phyloP scores from a whole-genome alignment of 768 basidiomycete genomes.

The Podaxis sp. region DNA sequence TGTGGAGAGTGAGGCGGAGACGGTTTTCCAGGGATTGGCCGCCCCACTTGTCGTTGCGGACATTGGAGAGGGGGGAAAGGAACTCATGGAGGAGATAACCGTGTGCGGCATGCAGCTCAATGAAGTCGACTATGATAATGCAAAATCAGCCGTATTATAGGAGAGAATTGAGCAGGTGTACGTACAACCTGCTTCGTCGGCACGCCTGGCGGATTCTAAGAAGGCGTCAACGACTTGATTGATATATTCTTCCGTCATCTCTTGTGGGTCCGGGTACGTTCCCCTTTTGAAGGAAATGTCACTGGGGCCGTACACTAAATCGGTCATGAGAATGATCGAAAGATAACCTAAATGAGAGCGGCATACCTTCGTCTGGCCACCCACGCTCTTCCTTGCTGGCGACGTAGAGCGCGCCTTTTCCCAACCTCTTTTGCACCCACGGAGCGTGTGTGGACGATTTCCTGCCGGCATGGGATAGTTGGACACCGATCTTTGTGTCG shows the following conservation, averaged over 20 bases:
- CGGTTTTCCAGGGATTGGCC: conserved; percentile 7
- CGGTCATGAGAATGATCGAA: neutral
- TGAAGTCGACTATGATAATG: conserved; percentile 53
- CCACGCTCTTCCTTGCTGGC: conserved; percentile 54
- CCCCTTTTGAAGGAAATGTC: conserved; percentile 49
- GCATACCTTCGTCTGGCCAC: conserved; percentile 65
- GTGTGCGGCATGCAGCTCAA: conserved; percentile 74
- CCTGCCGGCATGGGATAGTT: conserved; percentile 72
- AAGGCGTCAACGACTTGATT: conserved; percentile 61
- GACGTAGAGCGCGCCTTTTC: conserved; percentile 31
- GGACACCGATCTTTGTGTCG: conserved; percentile 71
- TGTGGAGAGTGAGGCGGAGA: conserved; percentile 1
- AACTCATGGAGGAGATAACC: conserved; percentile 69
- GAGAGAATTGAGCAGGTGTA: neutral
- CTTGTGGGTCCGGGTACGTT: conserved; percentile 55
- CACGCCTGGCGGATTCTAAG: conserved; percentile 49
- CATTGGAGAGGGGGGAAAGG: conserved; percentile 26
- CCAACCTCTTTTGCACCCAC: conserved; percentile 51
- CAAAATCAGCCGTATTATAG: neutral
- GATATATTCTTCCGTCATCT: conserved; percentile 55
- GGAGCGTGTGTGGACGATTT: conserved; percentile 73
- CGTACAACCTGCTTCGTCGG: conserved; percentile 63
- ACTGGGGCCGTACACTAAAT: conserved; percentile 61
- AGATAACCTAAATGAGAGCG: neutral
- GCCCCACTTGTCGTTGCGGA: conserved; percentile 5